Evolutionary conservation across 2,329 filamentous ascomycete genomes (phyloP).

Genomic region (Oidium heveae): DNA sequence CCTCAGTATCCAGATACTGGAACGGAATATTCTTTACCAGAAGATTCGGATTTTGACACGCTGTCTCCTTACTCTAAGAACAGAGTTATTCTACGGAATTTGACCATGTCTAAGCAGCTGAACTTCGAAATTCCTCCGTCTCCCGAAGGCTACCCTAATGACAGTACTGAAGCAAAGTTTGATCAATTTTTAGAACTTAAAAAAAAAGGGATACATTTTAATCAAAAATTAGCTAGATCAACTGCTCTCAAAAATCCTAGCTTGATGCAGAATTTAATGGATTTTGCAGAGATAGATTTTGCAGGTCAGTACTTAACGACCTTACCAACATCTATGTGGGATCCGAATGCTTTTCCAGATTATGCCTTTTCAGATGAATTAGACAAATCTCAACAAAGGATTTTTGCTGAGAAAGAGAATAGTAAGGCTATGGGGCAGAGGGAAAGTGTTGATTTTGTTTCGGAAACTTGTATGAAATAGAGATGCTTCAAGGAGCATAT

Average conservation of each 20-base stretch:
- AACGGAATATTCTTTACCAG: not conserved
- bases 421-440: conserved; percentile 10
- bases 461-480: not conserved
- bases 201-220: conserved; percentile 53
- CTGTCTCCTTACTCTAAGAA: conserved; percentile 41
- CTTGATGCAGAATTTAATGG: conserved; percentile 45
- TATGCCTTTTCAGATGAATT: conserved; percentile 27
- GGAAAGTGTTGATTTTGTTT: conserved; percentile 13
- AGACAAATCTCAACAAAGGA: conserved; percentile 19
- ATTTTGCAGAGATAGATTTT: conserved; percentile 33
- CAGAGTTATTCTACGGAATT: conserved; percentile 38
- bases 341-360: conserved; percentile 28
- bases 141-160: conserved; percentile 34
- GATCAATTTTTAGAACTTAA: conserved; percentile 55
- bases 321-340: conserved; percentile 28
- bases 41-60: conserved; percentile 2
- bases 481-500: no score
- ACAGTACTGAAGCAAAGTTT: conserved; percentile 36
- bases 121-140: conserved; percentile 53
- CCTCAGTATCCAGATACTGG: conserved; percentile 3
- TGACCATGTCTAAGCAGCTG: conserved; percentile 47
- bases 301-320: conserved; percentile 41
- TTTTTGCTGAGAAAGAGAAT: conserved; percentile 11
- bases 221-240: conserved; percentile 42
- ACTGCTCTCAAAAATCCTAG: conserved; percentile 45